These are phyloP conservation scores for Osmozyma mogii DNA, from an alignment of 805 yeast species.

Conservation along the genomic window DNA sequence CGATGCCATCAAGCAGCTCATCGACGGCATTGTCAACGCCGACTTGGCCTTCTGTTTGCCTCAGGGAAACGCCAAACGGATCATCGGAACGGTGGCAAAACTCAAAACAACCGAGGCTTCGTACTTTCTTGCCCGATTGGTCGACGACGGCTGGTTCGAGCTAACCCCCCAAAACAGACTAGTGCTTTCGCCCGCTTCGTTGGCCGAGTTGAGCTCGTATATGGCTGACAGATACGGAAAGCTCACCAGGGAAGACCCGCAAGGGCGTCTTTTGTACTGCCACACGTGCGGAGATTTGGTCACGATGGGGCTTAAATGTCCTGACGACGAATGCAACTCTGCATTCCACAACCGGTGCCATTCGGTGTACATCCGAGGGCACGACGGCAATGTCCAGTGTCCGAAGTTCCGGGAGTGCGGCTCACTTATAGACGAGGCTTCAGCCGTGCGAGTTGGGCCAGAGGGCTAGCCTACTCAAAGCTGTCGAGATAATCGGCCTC, in stretches of 20 bases:
- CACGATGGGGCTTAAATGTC: constrained; percentile 38
- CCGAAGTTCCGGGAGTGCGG: constrained; percentile 5
- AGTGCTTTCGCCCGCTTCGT: constrained; percentile 31
- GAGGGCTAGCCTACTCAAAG: constrained; percentile 19
- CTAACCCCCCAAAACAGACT: constrained; percentile 22
- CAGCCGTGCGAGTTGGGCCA: background rate
- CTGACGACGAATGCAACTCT: constrained; percentile 19
- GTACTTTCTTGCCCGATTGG: constrained; percentile 30
- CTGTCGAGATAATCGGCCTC: constrained; percentile 52
- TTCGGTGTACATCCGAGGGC: constrained; percentile 28
- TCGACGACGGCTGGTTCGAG: constrained; percentile 50
- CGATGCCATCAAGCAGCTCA: constrained; percentile 34
- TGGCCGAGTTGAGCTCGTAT: constrained; percentile 41
- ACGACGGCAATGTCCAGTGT: constrained; percentile 8
- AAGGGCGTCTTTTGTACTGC: constrained; percentile 39
- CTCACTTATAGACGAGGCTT: background rate
- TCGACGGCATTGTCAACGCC: constrained; percentile 39
- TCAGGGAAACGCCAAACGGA: constrained; percentile 28
- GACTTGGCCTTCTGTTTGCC: constrained; percentile 27
- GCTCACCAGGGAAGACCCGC: constrained; percentile 7
- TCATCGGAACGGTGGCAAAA: constrained; percentile 15
- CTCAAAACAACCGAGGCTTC: constrained; percentile 30
- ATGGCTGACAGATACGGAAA: constrained; percentile 37
- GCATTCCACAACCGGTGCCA: constrained; percentile 46
- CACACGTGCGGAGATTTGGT: constrained; percentile 44